phyloP scores from a whole-genome alignment of 139 green algal genomes.

The Tetratostichococcus sp. region DNA sequence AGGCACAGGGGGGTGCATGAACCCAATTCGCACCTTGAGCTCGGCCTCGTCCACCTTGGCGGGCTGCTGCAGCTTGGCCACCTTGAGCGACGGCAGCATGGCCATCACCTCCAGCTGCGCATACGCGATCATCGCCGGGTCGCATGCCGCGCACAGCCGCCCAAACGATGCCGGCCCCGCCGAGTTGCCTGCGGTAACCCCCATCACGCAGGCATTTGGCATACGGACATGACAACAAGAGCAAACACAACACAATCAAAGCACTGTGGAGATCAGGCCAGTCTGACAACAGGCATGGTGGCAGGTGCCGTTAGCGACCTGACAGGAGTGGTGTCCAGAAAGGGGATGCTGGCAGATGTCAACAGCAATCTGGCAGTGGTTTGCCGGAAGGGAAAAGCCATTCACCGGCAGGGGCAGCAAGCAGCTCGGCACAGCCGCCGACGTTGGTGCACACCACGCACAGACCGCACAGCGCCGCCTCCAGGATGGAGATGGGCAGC shows the following conservation, averaged over 20 bases:
- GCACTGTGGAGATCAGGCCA: too few relatives aligned
- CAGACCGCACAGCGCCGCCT: constrained; percentile 9
- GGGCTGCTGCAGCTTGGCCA: constrained; percentile 11
- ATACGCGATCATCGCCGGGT: constrained; percentile 10
- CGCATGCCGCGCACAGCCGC: constrained; percentile 1
- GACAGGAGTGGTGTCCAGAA: too few relatives aligned
- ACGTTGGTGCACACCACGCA: constrained; percentile 19
- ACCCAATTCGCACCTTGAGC: neutral
- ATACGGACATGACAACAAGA: too few relatives aligned
- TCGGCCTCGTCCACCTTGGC: neutral
- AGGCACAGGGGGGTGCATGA: too few relatives aligned
- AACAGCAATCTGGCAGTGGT: too few relatives aligned
- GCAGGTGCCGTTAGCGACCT: too few relatives aligned
- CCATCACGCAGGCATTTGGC: too few relatives aligned
- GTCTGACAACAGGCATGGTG: too few relatives aligned
- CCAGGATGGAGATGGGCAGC: constrained; percentile 13
- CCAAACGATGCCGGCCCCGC: constrained; percentile 1
- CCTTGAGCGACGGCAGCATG: constrained; percentile 6
- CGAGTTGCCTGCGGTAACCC: too few relatives aligned
- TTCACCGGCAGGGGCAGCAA: neutral
- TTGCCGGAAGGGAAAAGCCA: too few relatives aligned
- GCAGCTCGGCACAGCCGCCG: constrained; percentile 10
- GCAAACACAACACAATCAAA: too few relatives aligned
- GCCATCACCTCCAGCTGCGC: constrained; percentile 14
- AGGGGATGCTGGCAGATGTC: too few relatives aligned